phyloP scores from a whole-genome alignment of 2,329 filamentous ascomycete species.

The Tolypocladium cylindrosporum region DNA sequence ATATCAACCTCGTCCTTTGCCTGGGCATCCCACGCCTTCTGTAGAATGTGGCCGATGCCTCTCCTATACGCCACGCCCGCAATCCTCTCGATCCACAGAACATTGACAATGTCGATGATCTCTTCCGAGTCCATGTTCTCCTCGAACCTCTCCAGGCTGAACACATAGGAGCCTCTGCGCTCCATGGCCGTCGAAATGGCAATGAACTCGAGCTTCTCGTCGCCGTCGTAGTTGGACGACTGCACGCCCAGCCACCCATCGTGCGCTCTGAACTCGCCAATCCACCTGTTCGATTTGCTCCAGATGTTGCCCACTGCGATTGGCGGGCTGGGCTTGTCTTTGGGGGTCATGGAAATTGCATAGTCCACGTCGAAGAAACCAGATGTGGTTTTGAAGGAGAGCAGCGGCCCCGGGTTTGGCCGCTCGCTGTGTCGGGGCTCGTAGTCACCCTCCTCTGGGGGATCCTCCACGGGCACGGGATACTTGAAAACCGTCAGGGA shows the following conservation, averaged over 20 bases:
- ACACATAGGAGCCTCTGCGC: slow-evolving; percentile 29
- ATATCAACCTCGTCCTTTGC: slow-evolving; percentile 29
- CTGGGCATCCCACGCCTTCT: slow-evolving; percentile 29
- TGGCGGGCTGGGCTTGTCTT: slow-evolving; percentile 25
- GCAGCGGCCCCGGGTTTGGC: slow-evolving; percentile 25
- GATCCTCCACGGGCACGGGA: slow-evolving; percentile 28
- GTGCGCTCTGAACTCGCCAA: slow-evolving; percentile 33
- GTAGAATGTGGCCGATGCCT: slow-evolving; percentile 31
- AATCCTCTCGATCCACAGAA: slow-evolving; percentile 35
- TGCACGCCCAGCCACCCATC: slow-evolving; percentile 35
- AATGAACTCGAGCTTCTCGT: slow-evolving; percentile 33
- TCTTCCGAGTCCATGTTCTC: slow-evolving; percentile 31
- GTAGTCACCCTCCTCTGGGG: slow-evolving; percentile 17
- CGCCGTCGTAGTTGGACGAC: slow-evolving; percentile 34
- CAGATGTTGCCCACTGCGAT: slow-evolving; percentile 33
- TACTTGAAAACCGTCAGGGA: slow-evolving; percentile 28
- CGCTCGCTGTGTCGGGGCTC: slow-evolving; percentile 18
- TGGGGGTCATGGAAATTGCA: slow-evolving; percentile 22
- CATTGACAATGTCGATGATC: slow-evolving; percentile 34
- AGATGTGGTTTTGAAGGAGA: slow-evolving; percentile 28
- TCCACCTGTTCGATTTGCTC: slow-evolving; percentile 24
- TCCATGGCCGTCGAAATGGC: slow-evolving; percentile 31
- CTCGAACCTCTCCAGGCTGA: slow-evolving; percentile 27
- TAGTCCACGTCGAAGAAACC: slow-evolving; percentile 32
- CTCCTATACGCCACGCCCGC: slow-evolving; percentile 30